These are phyloP conservation scores for Fusarium sp. DNA, from an alignment of 2,329 filamentous ascomycete species.

Conservation along the genomic window DNA sequence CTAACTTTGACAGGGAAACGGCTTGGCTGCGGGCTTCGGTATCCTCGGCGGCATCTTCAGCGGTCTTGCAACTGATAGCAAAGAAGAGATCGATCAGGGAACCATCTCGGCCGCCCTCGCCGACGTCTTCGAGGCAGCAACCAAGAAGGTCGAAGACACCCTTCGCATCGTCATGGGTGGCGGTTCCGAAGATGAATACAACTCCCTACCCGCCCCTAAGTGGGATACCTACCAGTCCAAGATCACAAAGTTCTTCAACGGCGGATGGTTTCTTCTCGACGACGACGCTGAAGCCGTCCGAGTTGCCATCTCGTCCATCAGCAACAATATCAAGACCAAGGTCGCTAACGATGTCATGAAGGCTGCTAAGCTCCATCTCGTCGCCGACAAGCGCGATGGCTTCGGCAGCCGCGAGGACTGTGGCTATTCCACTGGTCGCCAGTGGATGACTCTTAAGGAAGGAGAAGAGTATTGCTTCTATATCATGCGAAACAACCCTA, in stretches of 20 bases:
- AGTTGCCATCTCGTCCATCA: slow-evolving; percentile 19
- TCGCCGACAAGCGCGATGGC: slow-evolving; percentile 19
- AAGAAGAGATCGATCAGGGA: slow-evolving; percentile 7
- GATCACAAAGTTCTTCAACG: slow-evolving; percentile 33
- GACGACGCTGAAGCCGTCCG: slow-evolving; percentile 24
- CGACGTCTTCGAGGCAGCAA: slow-evolving; percentile 5
- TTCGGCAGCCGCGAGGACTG: slow-evolving; percentile 9
- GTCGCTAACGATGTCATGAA: slow-evolving; percentile 33
- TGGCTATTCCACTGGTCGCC: slow-evolving; percentile 16
- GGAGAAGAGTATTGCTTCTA: slow-evolving; percentile 33
- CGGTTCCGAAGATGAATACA: slow-evolving; percentile 13
- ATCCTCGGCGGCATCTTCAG: neutral
- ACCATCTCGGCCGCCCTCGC: slow-evolving; percentile 3
- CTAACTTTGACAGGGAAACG: neutral
- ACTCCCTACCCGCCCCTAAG: slow-evolving; percentile 15
- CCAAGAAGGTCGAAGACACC: neutral
- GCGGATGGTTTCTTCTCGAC: slow-evolving; percentile 28
- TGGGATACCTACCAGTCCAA: slow-evolving; percentile 24
- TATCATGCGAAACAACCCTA: slow-evolving; percentile 16
- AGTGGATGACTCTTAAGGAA: slow-evolving; percentile 27
- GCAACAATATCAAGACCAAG: slow-evolving; percentile 31
- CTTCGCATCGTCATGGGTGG: slow-evolving; percentile 13
- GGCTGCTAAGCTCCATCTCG: slow-evolving; percentile 18
- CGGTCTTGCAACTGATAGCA: neutral
- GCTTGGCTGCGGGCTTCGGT: slow-evolving; percentile 7